Percentiles rank a stretch among this genome's conserved stretches.
Conservation (phyloP, 805 yeast species). For the Huiozyma sinensis region DNA sequence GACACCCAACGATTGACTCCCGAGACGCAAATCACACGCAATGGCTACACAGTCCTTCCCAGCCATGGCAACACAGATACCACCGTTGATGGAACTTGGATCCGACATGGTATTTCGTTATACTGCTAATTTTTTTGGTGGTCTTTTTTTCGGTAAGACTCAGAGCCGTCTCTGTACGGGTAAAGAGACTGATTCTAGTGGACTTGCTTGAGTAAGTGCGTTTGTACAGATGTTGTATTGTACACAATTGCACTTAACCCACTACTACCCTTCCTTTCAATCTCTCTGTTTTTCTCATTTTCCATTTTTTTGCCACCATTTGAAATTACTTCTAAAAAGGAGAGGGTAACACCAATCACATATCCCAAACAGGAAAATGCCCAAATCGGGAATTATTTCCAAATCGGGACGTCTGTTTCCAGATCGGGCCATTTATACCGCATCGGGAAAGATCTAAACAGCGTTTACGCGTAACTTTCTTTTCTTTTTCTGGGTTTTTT, state of each 20-base stretch:
- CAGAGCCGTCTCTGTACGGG: neutral
- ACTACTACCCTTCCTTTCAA: neutral
- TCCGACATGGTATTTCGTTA: slow-evolving; percentile 43
- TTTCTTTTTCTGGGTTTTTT: neutral
- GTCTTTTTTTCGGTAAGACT: neutral
- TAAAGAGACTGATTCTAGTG: neutral
- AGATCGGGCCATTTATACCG: neutral
- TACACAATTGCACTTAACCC: no score
- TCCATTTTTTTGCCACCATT: no score
- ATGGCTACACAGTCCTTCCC: slow-evolving; percentile 98
- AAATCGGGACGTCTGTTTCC: neutral
- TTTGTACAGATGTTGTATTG: no score
- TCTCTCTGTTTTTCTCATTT: no score
- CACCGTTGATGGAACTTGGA: slow-evolving; percentile 78
- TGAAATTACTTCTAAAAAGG: no score
- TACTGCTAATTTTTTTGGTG: neutral
- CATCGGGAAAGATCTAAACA: neutral
- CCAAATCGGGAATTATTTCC: neutral
- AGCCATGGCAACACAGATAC: slow-evolving; percentile 96
- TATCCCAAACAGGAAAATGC: neutral
- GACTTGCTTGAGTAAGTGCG: no score
- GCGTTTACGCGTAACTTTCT: neutral
- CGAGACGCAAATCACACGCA: slow-evolving; percentile 90
- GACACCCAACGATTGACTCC: slow-evolving; percentile 86
- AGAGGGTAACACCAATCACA: no score